Percentiles rank a stretch among this genome's conserved stretches.
phyloP scores from a whole-genome alignment of 805 yeast species.

The Kazachstania martiniae region DNA sequence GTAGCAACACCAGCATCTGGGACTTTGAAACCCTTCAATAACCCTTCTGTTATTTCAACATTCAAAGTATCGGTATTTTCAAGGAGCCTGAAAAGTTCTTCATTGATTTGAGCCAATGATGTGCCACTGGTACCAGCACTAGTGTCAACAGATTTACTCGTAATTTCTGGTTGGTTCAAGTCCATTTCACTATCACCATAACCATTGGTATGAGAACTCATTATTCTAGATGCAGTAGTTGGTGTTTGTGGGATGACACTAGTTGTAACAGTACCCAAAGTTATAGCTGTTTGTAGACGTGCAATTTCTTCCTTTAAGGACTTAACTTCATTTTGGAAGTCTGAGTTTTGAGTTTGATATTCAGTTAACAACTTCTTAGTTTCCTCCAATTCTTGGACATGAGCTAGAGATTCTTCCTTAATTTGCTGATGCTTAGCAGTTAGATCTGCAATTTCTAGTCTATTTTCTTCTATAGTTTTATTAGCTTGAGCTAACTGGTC shows the following conservation, averaged over 20 bases:
- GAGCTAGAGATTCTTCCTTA: slow-evolving; percentile 50
- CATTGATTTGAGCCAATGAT: slow-evolving; percentile 60
- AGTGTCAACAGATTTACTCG: slow-evolving; percentile 12
- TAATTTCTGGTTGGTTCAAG: slow-evolving; percentile 7
- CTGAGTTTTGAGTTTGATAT: slow-evolving; percentile 53
- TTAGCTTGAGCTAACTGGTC: slow-evolving; percentile 46
- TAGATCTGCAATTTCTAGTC: slow-evolving; percentile 47
- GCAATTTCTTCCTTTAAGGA: slow-evolving; percentile 39
- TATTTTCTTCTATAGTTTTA: slow-evolving; percentile 46
- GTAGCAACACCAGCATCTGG: slow-evolving; percentile 82
- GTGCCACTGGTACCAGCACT: slow-evolving; percentile 33
- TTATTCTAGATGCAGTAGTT: background rate
- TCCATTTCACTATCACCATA: slow-evolving; percentile 1
- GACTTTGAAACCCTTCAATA: slow-evolving; percentile 72
- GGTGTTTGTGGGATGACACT: slow-evolving; percentile 27
- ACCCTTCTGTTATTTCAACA: slow-evolving; percentile 75
- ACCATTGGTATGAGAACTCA: background rate
- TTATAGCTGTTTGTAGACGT: slow-evolving; percentile 29
- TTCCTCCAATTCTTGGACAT: slow-evolving; percentile 48
- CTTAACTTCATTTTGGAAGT: slow-evolving; percentile 49
- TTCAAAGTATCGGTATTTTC: slow-evolving; percentile 65
- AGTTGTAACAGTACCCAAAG: slow-evolving; percentile 20
- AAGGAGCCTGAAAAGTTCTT: slow-evolving; percentile 58
- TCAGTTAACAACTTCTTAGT: slow-evolving; percentile 50
- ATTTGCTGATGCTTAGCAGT: slow-evolving; percentile 50